phyloP scores from a whole-genome alignment of 208 protist species.

The Trypanosoma congolense region DNA sequence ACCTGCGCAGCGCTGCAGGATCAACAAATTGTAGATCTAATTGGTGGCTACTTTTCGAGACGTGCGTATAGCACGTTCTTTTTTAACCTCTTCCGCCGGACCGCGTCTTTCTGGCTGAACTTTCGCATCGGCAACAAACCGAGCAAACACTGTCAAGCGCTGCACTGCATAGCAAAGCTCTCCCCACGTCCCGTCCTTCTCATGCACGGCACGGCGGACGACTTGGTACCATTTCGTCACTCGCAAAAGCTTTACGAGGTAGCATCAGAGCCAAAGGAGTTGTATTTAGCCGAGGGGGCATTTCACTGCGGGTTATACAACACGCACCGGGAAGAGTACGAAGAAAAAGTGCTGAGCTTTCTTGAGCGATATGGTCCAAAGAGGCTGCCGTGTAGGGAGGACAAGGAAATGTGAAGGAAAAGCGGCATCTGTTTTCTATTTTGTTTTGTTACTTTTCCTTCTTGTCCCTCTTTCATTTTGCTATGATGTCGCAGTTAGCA shows the following conservation, averaged over 20 bases:
- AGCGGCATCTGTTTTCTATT: not conserved
- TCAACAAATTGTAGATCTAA: slow-evolving; percentile 58
- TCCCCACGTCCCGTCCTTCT: slow-evolving; percentile 77
- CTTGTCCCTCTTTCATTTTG: slow-evolving; percentile 9
- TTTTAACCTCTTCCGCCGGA: slow-evolving; percentile 61
- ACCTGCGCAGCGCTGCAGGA: slow-evolving; percentile 77
- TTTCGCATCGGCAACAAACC: slow-evolving; percentile 83
- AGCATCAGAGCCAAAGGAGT: slow-evolving; percentile 81
- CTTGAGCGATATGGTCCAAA: slow-evolving; percentile 35
- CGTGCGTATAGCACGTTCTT: slow-evolving; percentile 46
- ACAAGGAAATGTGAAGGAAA: slow-evolving; percentile 4
- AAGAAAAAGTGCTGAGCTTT: slow-evolving; percentile 56
- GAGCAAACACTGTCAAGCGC: slow-evolving; percentile 73
- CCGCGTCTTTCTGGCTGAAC: slow-evolving; percentile 78
- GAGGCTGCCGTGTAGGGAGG: slow-evolving; percentile 10
- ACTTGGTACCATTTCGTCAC: slow-evolving; percentile 78
- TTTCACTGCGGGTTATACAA: slow-evolving; percentile 91
- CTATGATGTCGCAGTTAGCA: too few species aligned
- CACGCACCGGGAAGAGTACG: slow-evolving; percentile 74
- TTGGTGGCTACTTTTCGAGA: slow-evolving; percentile 76
- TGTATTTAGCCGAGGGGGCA: slow-evolving; percentile 80
- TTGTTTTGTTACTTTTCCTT: slow-evolving; percentile 8
- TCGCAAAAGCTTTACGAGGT: slow-evolving; percentile 70
- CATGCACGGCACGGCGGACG: slow-evolving; percentile 88
- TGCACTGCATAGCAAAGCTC: slow-evolving; percentile 78